A percentile compares a stretch with the other conserved stretches of the same genome.
These are phyloP conservation scores for Talaromyces liani DNA, from an alignment of 495 filamentous ascomycete species.

Conservation along the genomic window DNA sequence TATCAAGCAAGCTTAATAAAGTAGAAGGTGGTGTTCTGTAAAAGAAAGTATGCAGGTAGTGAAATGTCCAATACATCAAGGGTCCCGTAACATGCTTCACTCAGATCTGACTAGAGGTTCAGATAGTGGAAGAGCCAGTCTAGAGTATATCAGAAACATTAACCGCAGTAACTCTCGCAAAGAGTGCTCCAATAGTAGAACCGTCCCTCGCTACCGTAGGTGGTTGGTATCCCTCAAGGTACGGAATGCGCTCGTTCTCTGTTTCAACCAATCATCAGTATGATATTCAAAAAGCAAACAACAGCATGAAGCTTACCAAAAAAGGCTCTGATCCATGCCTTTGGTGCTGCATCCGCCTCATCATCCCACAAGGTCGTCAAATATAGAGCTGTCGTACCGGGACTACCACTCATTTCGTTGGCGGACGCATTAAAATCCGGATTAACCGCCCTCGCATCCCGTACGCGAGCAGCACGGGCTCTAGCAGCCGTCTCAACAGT, in stretches of 20 bases:
- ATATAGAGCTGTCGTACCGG: conserved; percentile 13
- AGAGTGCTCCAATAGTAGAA: background rate
- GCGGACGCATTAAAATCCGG: conserved; percentile 11
- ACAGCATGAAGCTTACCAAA: conserved; percentile 9
- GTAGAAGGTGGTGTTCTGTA: no score
- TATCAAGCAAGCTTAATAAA: no score
- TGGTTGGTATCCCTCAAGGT: conserved; percentile 10
- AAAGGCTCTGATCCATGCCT: conserved; percentile 11
- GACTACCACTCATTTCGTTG: conserved; percentile 6
- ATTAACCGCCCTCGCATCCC: conserved; percentile 9
- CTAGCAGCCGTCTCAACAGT: conserved; percentile 12
- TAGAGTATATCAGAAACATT: conserved; percentile 1
- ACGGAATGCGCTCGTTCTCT: conserved; percentile 17
- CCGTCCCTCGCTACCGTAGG: background rate
- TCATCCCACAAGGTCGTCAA: conserved; percentile 13
- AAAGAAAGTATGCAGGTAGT: background rate
- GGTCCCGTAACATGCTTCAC: background rate
- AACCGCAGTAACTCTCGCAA: background rate
- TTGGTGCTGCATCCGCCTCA: conserved; percentile 8
- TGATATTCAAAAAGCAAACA: background rate
- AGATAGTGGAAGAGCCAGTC: background rate
- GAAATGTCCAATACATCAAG: background rate
- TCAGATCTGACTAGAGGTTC: background rate
- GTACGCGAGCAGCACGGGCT: conserved; percentile 11
- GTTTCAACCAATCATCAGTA: background rate